Evolutionary conservation across 1,284 basidiomycete genomes (phyloP).

Genomic region (Pyrrhoderma lamaoense): DNA sequence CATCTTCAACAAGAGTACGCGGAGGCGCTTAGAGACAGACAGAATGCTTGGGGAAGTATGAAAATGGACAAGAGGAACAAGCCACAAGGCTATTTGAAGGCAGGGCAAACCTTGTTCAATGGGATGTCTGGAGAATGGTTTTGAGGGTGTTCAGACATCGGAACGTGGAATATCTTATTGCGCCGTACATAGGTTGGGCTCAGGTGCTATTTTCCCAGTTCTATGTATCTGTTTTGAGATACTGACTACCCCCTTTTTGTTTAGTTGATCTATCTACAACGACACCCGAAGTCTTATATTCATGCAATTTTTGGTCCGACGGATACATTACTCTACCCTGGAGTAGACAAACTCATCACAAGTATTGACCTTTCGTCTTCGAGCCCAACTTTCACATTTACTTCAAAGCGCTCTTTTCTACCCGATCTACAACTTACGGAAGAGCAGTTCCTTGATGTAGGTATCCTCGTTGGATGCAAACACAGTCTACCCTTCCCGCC

Average conservation of each 20-base stretch:
- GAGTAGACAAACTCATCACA: slow-evolving; percentile 88
- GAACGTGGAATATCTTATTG: slow-evolving; percentile 93
- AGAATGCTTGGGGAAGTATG: slow-evolving; percentile 89
- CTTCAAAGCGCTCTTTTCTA: slow-evolving; percentile 75
- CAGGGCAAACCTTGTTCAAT: slow-evolving; percentile 59
- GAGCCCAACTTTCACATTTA: slow-evolving; percentile 74
- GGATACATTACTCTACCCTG: slow-evolving; percentile 86
- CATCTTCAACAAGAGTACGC: slow-evolving; percentile 48
- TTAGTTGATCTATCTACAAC: slow-evolving; percentile 89
- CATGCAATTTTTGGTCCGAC: slow-evolving; percentile 91
- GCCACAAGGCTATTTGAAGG: slow-evolving; percentile 80
- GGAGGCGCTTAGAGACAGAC: slow-evolving; percentile 68
- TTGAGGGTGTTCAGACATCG: slow-evolving; percentile 91
- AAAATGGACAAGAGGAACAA: slow-evolving; percentile 80
- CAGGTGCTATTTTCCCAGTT: slow-evolving; percentile 61
- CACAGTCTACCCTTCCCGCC: slow-evolving; percentile 84
- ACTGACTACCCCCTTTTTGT: slow-evolving; percentile 15
- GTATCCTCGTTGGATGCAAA: slow-evolving; percentile 88
- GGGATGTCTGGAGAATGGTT: slow-evolving; percentile 90
- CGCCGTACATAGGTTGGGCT: slow-evolving; percentile 90
- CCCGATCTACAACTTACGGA: slow-evolving; percentile 71
- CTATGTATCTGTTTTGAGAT: slow-evolving; percentile 13
- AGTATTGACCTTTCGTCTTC: slow-evolving; percentile 67
- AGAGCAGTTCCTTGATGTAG: slow-evolving; percentile 94
- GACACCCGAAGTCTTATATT: slow-evolving; percentile 90